Conservation (phyloP, 208 protist species). For the Trypanosoma congolense region DNA sequence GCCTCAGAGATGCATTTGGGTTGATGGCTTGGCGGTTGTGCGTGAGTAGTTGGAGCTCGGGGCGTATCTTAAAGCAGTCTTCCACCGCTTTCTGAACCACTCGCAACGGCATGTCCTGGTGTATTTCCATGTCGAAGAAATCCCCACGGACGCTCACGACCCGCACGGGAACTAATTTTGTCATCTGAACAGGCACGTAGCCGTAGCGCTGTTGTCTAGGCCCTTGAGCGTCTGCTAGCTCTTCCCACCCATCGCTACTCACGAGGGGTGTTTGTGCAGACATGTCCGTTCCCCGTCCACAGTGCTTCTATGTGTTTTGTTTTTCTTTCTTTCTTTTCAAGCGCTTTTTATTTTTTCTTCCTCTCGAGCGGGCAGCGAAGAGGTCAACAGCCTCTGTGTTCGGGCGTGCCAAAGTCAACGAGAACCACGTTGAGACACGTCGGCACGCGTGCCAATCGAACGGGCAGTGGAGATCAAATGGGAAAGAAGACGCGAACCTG, state of each 20-base stretch:
- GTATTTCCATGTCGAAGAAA: constrained; percentile 82
- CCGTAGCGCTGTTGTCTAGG: neutral
- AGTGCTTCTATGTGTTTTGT: neutral
- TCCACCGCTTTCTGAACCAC: constrained; percentile 72
- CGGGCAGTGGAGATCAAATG: too few relatives aligned
- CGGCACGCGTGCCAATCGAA: too few relatives aligned
- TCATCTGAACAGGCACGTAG: constrained; percentile 60
- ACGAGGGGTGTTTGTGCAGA: constrained; percentile 1
- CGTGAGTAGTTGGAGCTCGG: constrained; percentile 71
- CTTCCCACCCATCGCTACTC: neutral
- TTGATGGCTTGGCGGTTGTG: constrained; percentile 75
- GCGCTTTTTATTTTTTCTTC: too few relatives aligned
- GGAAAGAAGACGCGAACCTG: too few relatives aligned
- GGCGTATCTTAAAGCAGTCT: constrained; percentile 79
- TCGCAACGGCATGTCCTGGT: constrained; percentile 64
- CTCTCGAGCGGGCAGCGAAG: too few relatives aligned
- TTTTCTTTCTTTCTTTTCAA: too few relatives aligned
- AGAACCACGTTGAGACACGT: too few relatives aligned
- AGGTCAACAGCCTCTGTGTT: too few relatives aligned
- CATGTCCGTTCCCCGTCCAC: neutral
- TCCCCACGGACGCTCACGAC: constrained; percentile 69
- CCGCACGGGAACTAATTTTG: constrained; percentile 59
- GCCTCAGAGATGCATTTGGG: constrained; percentile 44
- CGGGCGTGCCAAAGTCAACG: too few relatives aligned
- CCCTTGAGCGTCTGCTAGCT: too few relatives aligned